A percentile compares a stretch with the other conserved stretches of the same genome.
Evolutionary conservation across 768 basidiomycete species (phyloP).

Genomic region (Suillus bovinus): DNA sequence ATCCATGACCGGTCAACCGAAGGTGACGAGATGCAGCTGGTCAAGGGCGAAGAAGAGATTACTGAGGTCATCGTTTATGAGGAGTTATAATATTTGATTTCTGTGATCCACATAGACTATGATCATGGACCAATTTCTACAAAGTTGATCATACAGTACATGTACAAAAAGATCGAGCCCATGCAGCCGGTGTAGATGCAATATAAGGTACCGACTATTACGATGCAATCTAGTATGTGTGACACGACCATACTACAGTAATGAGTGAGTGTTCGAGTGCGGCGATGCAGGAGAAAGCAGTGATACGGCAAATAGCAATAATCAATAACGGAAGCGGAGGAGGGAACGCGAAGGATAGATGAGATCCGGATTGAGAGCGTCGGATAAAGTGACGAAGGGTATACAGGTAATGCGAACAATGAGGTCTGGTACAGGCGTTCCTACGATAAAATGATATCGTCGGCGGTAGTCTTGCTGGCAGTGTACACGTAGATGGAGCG

Average conservation of each 20-base stretch:
- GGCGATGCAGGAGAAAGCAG: constrained; percentile 6
- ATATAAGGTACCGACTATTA: not conserved
- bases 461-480: constrained; percentile 44
- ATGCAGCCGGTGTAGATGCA: not conserved
- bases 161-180: not conserved
- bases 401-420: not conserved
- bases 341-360: constrained; percentile 11
- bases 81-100: not conserved
- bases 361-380: constrained; percentile 1
- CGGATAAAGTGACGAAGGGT: not conserved
- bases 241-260: not conserved
- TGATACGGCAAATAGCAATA: constrained; percentile 8
- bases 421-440: not conserved
- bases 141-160: not conserved
- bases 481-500: constrained; percentile 54
- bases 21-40: constrained; percentile 8
- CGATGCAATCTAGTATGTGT: not conserved
- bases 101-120: too few relatives aligned
- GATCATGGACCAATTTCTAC: not conserved
- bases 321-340: constrained; percentile 10
- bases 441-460: constrained; percentile 21
- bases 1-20: constrained; percentile 22
- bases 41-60: not conserved
- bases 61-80: not conserved
- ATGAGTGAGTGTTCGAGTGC: constrained; percentile 3